Conservation (phyloP, 805 yeast species). For the Candida pseudofarinosa region DNA sequence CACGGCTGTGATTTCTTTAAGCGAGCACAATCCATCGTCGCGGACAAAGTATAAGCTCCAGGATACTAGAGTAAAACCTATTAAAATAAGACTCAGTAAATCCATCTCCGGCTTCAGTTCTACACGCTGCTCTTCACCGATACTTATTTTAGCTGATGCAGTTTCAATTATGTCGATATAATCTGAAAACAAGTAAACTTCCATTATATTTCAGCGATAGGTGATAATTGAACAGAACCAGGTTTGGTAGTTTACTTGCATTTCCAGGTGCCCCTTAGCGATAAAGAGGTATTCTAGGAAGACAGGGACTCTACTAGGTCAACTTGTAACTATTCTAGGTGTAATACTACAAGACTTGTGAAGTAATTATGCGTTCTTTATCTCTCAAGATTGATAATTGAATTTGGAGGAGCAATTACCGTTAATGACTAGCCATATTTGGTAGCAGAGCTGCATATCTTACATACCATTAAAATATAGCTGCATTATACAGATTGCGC, state of each 20-base stretch:
- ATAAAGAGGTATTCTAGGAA: slow-evolving; percentile 43
- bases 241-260: slow-evolving; percentile 36
- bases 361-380: slow-evolving; percentile 34
- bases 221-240: slow-evolving; percentile 42
- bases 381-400: slow-evolving; percentile 45
- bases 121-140: too few relatives aligned
- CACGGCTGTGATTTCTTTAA: too few relatives aligned
- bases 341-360: slow-evolving; percentile 35
- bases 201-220: too few relatives aligned
- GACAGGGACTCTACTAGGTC: slow-evolving; percentile 21
- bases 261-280: slow-evolving; percentile 22
- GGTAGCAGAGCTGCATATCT: slow-evolving; percentile 52
- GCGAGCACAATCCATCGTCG: too few relatives aligned
- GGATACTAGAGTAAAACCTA: too few relatives aligned
- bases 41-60: too few relatives aligned
- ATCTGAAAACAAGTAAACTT: too few relatives aligned
- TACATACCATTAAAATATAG: slow-evolving; percentile 35
- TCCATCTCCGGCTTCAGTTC: too few relatives aligned
- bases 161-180: too few relatives aligned
- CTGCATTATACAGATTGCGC: slow-evolving; percentile 47
- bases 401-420: slow-evolving; percentile 41
- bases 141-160: too few relatives aligned
- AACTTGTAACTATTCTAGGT: slow-evolving; percentile 25
- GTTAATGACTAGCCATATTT: slow-evolving; percentile 45
- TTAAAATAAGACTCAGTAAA: too few relatives aligned